Base-by-base conservation (phyloP, 345 rosid genomes). In the Citrus unshiu region DNA sequence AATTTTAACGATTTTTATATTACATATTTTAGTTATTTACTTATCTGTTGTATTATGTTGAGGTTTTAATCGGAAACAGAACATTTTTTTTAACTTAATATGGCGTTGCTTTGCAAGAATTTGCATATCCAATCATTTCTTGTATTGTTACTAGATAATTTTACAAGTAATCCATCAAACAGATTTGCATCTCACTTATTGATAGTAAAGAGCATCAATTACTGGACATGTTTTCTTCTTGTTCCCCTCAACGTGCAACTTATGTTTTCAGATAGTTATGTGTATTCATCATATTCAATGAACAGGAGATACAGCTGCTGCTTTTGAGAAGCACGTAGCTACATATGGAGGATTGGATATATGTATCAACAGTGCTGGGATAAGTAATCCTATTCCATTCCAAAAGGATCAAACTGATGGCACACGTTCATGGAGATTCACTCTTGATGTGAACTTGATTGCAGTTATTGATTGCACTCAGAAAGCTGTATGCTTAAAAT, bases 311-410 rank as follows among this genome's bases (percentile, higher is more conserved):
- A 70, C 92, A 37, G 70, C 84, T 10, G 83, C 88, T 81, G 94
- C 95, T 68, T 95, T 93, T 59, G 94, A 90, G 70, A 95, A 90
- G 91, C 98, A 95, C 79, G 88, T 92, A 22, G 87, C 90, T 22
- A 79, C 90, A 4, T 95, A 86, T 81, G 95, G 97, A 79, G 95
- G 96, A 74, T 74, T 95, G 74, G 99, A 95, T 81, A 90, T 95
- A 43, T 93, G 98, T 25, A 89, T 95, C 78, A 91, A 90, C 79
- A 70, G 84, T 66, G 99, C 99, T 29, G 98, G 99, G 5, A 86
- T 90, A 67, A 6, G 27, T 68, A 87, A 46, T 84, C 76, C 87
- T 14, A 24, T 82, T 49, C 79, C 77, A 7, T 92, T 93, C 82
- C 54, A 84, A 32, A 79, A 87, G 72, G 97, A 93, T 79, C 88